Evolutionary conservation across 306 rosid genomes (phyloP), one percentile per base, ranked within the genome.

Genomic region (Quercus rubra): DNA sequence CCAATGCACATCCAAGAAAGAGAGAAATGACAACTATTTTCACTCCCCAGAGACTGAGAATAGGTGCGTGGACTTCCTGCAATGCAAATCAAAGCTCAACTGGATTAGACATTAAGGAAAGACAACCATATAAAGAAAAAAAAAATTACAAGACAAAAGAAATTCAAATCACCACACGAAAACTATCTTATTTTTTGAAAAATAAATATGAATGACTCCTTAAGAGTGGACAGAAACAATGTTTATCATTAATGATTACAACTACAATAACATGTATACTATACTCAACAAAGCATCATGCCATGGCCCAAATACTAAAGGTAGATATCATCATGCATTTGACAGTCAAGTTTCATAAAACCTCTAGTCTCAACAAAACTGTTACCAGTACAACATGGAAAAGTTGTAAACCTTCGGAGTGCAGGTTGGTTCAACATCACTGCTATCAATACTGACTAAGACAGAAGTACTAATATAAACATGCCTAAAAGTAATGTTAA

Each of bases 1-100:
- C 94, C 84, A 95, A 86, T 74, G 98, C 49, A 75, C 89, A 90
- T 55, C 90, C 99, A 76, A 81, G 77, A 82, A 95, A 93, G 75
- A 87, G 80, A 58, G 91, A 89, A 80, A 95, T 80, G 79, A 95
- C 96, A 77, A 77, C 87, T 69, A 95, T 90, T 85, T 93, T 93
- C 67, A 95, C 97, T 69, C 87, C 91, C 99, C 98, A 88, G 71
- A 93, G 75, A 81, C 97, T 91, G 63, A 95, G 96, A 81, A 90
- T 83, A 70, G 99, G 98, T 74, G 97, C 98, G 73, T 95, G 99
- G 87, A 95, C 92, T 80, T 91, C 99, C 99, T 95, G 96, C 57
- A 81, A 83, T 56, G 66, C 15, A 85, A 77, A 81, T 76, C 55
- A 46, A 76, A 58, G 54, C 15, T 46, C 56, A 73, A 38, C 33